A percentile compares a stretch with the other conserved stretches of the same genome.
Evolutionary conservation across 75 land plant genomes (phyloP).

Genomic region (Sequoiadendron giganteum): DNA sequence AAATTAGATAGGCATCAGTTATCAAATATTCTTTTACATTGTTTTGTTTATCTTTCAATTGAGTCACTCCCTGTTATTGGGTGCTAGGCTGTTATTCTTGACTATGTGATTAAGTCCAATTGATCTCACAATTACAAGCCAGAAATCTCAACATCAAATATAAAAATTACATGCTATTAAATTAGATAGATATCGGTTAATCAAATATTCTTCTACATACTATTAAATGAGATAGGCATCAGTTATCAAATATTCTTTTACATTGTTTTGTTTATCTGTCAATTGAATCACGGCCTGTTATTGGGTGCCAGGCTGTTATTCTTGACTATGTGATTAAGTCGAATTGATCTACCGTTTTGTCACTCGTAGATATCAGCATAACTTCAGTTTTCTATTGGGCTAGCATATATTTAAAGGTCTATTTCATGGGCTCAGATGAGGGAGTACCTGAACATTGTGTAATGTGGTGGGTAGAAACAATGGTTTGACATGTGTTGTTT

Average conservation of each 20-base stretch:
- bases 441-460: background rate
- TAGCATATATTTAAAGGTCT: background rate
- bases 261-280: background rate
- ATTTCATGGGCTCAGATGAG: background rate
- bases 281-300: background rate
- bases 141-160: too few relatives aligned
- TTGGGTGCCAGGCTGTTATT: too few relatives aligned
- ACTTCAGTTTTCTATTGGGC: background rate
- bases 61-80: background rate
- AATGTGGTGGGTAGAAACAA: background rate
- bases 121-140: too few relatives aligned
- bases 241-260: background rate
- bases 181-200: background rate
- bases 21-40: background rate
- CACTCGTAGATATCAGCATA: background rate
- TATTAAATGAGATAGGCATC: background rate
- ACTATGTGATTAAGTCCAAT: too few relatives aligned
- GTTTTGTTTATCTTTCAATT: background rate
- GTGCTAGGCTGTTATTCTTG: too few relatives aligned
- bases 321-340: too few relatives aligned
- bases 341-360: background rate
- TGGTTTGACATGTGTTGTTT: slow-evolving; percentile 11
- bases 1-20: background rate
- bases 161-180: too few relatives aligned
- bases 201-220: background rate